Percentiles rank a stretch among this genome's conserved stretches.
Evolutionary conservation across 2,329 filamentous ascomycete species (phyloP).

Genomic region (Ophiostoma sp.): DNA sequence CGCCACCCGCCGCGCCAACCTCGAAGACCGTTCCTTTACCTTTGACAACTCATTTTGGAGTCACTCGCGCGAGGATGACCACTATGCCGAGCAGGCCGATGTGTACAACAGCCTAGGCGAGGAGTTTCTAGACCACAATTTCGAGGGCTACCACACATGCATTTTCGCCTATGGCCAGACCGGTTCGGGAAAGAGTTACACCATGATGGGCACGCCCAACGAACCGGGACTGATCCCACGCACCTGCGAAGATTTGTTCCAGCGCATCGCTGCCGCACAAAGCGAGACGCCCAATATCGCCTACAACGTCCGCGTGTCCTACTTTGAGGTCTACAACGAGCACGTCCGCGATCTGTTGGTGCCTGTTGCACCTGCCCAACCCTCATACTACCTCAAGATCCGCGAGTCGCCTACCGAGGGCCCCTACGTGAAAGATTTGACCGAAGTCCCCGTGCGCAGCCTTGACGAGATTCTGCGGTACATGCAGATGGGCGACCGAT

Average conservation of each 20-base stretch:
- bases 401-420: slow-evolving; percentile 97
- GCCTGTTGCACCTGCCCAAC: slow-evolving; percentile 50
- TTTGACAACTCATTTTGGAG: slow-evolving; percentile 99
- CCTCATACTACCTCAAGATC: slow-evolving; percentile 90
- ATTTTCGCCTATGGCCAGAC: slow-evolving; percentile 99
- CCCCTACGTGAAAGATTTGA: slow-evolving; percentile 96
- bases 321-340: slow-evolving; percentile 99
- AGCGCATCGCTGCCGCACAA: slow-evolving; percentile 69
- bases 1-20: slow-evolving; percentile 26
- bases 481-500: slow-evolving; percentile 87
- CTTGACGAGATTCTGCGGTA: slow-evolving; percentile 83
- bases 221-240: slow-evolving; percentile 94
- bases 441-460: slow-evolving; percentile 80
- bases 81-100: slow-evolving; percentile 88
- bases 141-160: slow-evolving; percentile 98
- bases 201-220: slow-evolving; percentile 99
- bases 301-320: slow-evolving; percentile 96
- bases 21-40: slow-evolving; percentile 62
- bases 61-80: slow-evolving; percentile 76
- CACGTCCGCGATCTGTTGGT: slow-evolving; percentile 83
- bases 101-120: slow-evolving; percentile 85
- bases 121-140: slow-evolving; percentile 94
- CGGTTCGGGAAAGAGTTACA: slow-evolving; percentile 82
- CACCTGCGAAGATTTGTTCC: slow-evolving; percentile 98
- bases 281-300: slow-evolving; percentile 67